Conservation (phyloP, 495 filamentous ascomycete genomes). For the Xylaria acuta region DNA sequence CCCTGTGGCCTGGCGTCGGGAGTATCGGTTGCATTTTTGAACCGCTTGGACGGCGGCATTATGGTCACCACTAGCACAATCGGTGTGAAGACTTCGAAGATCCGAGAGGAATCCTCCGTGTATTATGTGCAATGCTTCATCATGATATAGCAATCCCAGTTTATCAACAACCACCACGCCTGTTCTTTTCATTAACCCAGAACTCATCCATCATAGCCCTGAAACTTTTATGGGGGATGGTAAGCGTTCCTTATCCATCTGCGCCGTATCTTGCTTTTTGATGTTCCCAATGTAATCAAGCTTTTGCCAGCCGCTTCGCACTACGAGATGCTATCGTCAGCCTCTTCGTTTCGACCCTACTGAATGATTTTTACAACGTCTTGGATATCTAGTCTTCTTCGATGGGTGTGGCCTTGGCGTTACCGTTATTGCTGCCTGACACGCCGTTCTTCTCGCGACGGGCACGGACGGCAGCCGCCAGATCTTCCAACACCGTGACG, state of each 20-base stretch:
- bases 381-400: constrained; percentile 50
- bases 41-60: background rate
- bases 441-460: constrained; percentile 61
- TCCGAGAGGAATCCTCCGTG: background rate
- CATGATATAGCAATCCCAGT: background rate
- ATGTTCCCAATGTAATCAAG: background rate
- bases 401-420: constrained; percentile 43
- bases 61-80: background rate
- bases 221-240: background rate
- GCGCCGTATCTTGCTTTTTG: constrained; percentile 16
- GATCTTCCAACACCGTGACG: constrained; percentile 80
- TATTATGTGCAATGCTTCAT: background rate
- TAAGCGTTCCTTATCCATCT: background rate
- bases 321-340: constrained; percentile 11
- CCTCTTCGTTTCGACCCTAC: constrained; percentile 2
- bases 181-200: background rate
- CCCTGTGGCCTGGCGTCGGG: constrained; percentile 13
- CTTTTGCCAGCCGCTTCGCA: background rate
- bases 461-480: constrained; percentile 83
- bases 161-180: background rate
- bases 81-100: too few species aligned
- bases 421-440: constrained; percentile 32
- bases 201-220: background rate
- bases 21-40: background rate
- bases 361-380: constrained; percentile 14